phyloP scores from a whole-genome alignment of 345 rosid genomes.

The Turnera subulata region DNA sequence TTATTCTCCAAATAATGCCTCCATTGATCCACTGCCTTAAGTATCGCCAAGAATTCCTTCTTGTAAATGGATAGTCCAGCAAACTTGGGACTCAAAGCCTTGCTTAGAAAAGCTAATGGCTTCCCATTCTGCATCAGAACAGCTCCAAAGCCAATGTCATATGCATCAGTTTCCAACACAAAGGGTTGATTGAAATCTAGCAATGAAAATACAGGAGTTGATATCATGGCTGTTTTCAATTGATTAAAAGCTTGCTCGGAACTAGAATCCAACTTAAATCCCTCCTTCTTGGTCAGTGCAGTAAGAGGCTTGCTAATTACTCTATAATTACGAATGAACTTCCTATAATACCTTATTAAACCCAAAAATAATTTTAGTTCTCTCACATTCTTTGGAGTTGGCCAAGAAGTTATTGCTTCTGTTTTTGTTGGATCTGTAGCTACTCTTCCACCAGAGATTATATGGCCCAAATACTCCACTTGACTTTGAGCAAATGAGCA shows the following conservation, averaged over 20 bases:
- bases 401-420: neutral
- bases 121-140: too few species aligned
- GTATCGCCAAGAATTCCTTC: too few species aligned
- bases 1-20: too few species aligned
- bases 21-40: too few species aligned
- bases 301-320: neutral
- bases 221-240: too few species aligned
- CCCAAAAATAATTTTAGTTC: neutral
- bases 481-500: rapidly evolving
- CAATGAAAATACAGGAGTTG: too few species aligned
- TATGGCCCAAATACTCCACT: neutral
- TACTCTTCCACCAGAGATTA: neutral
- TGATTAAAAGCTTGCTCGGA: too few species aligned
- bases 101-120: too few species aligned
- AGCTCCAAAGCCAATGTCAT: too few species aligned
- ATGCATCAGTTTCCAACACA: too few species aligned
- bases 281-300: neutral
- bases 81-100: too few species aligned
- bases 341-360: neutral
- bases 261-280: neutral
- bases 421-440: neutral
- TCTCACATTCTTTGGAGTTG: neutral
- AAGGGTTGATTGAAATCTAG: too few species aligned
- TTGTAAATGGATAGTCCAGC: neutral
- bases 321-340: neutral